Evolutionary conservation across 345 rosid genomes (phyloP), one percentile per base, ranked within the genome.

Genomic region (Populus tremula): DNA sequence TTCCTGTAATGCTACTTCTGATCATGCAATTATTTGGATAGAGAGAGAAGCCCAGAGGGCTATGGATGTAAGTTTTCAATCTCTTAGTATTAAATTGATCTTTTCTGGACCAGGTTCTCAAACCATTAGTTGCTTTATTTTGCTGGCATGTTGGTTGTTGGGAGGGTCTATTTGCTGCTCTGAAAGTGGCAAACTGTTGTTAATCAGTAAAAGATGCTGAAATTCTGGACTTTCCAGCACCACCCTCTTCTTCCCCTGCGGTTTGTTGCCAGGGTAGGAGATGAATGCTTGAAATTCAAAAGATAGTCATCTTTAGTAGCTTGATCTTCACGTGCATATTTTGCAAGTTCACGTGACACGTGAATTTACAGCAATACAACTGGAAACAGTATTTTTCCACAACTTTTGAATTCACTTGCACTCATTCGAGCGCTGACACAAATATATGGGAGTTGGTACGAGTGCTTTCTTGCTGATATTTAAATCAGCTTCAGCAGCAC

Each of bases 1-100:
- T 54, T 92, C 98, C 75, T 96, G 96, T 82, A 92, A 95, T 77
- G 99, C 98, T 77, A 91, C 92, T 82, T 92, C 99, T 29, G 99
- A 96, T 73, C 99, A 93, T 72, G 93, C 94, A 77, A 92, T 95
- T 76, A 78, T 95, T 59, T 95, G 98, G 97, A 89, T 93, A 36
- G 93, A 92, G 80, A 92, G 89, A 83, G 99, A 93, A 87, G 89
- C 99, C 65, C 90, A 68, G 70, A 82, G 91, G 84, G 98, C 97
- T 71, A 82, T 93, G 65, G 83, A 87, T 14, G 99, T 92, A 90
- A 87, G 91, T 74, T 65, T 71, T 59, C 14, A 50, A 18, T 43
- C 78, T 73, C 75, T 17, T 49, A 12, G 39, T 18, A 35, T 62
- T 4, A 21, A 54, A 54, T 3, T 54, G n/a, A 21, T 54, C 62